These are phyloP conservation scores for Stephania yunnanensis DNA, from an alignment of 164 flowering plant species.

Conservation along the genomic window DNA sequence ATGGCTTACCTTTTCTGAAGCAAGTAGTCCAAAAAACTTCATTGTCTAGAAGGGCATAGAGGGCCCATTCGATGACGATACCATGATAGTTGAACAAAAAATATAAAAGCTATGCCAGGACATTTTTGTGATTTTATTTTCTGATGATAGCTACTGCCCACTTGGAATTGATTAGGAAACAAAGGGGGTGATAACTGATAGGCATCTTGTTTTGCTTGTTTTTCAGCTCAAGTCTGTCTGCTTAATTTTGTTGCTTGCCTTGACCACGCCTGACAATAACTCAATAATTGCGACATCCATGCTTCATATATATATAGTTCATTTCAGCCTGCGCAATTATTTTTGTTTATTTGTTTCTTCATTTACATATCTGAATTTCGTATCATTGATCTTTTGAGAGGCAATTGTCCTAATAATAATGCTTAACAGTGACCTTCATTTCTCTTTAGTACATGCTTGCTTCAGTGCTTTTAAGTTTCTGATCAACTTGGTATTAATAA, in stretches of 20 bases:
- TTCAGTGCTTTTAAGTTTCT: neutral
- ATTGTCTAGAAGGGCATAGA: neutral
- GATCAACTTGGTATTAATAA: neutral
- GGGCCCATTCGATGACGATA: neutral
- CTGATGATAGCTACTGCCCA: neutral
- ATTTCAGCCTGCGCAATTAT: neutral
- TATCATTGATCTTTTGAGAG: neutral
- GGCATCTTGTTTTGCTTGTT: neutral
- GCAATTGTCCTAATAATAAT: neutral
- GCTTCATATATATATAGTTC: neutral
- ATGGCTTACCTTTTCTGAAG: constrained; percentile 9
- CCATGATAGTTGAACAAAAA: neutral
- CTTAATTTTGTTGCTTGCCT: neutral
- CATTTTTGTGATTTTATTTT: neutral
- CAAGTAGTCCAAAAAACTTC: constrained; percentile 1
- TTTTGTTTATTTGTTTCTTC: neutral
- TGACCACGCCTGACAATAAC: neutral
- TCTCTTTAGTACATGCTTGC: neutral
- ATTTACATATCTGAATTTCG: neutral
- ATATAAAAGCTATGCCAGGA: neutral
- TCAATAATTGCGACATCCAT: neutral
- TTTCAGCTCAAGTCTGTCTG: constrained; percentile 2
- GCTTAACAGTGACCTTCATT: neutral
- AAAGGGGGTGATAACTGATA: neutral
- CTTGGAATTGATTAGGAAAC: neutral